Conservation (phyloP, 2,329 filamentous ascomycete genomes). For the Cladosporium sphaerospermum region DNA sequence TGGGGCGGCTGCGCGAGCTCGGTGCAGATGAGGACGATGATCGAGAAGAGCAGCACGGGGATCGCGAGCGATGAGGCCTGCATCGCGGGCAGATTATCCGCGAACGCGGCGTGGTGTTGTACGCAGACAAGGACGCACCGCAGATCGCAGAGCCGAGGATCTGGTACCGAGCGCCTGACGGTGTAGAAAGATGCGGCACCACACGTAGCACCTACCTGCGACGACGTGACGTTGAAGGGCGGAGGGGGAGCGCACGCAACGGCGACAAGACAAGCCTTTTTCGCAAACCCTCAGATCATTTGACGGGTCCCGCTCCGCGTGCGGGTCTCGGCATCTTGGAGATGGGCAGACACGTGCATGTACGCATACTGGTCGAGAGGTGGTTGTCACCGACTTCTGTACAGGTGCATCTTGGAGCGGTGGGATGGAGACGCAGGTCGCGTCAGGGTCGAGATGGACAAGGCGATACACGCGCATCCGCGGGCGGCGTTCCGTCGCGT, state of each 20-base stretch:
- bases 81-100: neutral
- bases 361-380: too few species aligned
- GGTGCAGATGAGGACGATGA: conserved; percentile 14
- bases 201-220: neutral
- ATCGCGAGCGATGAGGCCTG: conserved; percentile 7
- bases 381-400: too few species aligned
- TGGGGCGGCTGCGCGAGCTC: conserved; percentile 20
- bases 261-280: neutral
- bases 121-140: too few species aligned
- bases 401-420: too few species aligned
- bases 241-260: neutral
- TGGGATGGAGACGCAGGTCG: too few species aligned
- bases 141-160: too few species aligned
- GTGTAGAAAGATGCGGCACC: too few species aligned
- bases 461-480: too few species aligned
- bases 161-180: too few species aligned
- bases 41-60: conserved; percentile 12
- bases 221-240: neutral
- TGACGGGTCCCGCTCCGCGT: neutral
- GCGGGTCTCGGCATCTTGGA: neutral
- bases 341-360: neutral
- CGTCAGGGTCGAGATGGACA: too few species aligned
- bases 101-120: too few species aligned
- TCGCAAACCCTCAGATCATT: neutral
- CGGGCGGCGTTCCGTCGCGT: too few species aligned